A percentile compares a stretch with the other conserved stretches of the same genome.
phyloP scores from a whole-genome alignment of 2,329 filamentous ascomycete species.

The Penicillium verrucosum region DNA sequence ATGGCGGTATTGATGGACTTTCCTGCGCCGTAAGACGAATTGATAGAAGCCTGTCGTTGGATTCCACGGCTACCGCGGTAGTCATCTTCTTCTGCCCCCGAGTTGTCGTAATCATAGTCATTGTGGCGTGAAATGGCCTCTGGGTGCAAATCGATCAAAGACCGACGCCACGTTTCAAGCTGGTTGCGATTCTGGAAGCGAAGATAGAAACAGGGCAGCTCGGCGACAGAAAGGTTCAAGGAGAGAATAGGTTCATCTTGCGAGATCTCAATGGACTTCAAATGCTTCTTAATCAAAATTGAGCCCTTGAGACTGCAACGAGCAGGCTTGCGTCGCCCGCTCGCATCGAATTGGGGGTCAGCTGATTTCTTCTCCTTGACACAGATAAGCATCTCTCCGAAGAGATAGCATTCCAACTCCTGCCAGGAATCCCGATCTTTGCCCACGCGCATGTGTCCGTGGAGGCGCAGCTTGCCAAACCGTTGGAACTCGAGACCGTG shows the following conservation, averaged over 20 bases:
- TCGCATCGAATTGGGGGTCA: constrained; percentile 60
- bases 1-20: constrained; percentile 84
- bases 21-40: constrained; percentile 75
- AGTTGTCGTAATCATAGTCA: constrained; percentile 78
- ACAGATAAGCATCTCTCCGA: constrained; percentile 98
- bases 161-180: constrained; percentile 85
- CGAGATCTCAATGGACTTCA: constrained; percentile 77
- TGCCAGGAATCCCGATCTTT: constrained; percentile 98
- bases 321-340: constrained; percentile 59
- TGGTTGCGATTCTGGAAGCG: constrained; percentile 76
- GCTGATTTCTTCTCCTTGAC: constrained; percentile 90
- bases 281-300: constrained; percentile 95
- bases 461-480: constrained; percentile 87
- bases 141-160: constrained; percentile 76
- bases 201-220: constrained; percentile 91
- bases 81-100: constrained; percentile 85
- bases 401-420: constrained; percentile 93
- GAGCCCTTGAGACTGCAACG: constrained; percentile 93
- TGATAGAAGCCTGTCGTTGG: constrained; percentile 75
- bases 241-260: constrained; percentile 80
- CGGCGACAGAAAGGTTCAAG: constrained; percentile 82
- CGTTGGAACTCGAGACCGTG: constrained; percentile 89
- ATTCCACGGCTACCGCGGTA: constrained; percentile 55
- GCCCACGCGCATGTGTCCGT: constrained; percentile 86
- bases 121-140: constrained; percentile 61